A percentile compares a stretch with the other conserved stretches of the same genome.
These are phyloP conservation scores for Colletotrichum somersetense DNA, from an alignment of 2,329 filamentous ascomycete genomes.

Conservation along the genomic window DNA sequence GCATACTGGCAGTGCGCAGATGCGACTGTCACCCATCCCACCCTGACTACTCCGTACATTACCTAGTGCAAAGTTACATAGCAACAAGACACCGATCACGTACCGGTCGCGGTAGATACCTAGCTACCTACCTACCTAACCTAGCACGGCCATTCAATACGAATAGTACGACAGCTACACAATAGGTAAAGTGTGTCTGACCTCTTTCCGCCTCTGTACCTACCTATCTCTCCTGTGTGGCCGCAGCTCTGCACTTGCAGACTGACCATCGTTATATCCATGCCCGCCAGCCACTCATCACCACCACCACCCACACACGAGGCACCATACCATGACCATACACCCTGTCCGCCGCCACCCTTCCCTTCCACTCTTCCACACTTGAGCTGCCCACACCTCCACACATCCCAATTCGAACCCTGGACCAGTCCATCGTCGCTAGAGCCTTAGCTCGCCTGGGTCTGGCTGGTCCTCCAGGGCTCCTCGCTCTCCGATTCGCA, in stretches of 20 bases:
- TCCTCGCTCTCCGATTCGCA: slow-evolving; percentile 34
- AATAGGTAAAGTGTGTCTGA: neutral
- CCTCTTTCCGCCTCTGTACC: neutral
- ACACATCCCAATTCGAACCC: slow-evolving; percentile 15
- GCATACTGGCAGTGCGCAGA: slow-evolving; percentile 26
- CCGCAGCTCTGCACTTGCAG: neutral
- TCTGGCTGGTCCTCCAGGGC: slow-evolving; percentile 9
- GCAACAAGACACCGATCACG: neutral
- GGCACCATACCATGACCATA: neutral
- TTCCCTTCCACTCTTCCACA: neutral
- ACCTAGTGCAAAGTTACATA: neutral
- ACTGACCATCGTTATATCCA: too few relatives aligned
- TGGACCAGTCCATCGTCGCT: slow-evolving; percentile 19
- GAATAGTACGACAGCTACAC: too few relatives aligned
- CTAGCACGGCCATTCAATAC: neutral
- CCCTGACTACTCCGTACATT: neutral
- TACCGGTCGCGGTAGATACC: neutral
- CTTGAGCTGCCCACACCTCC: slow-evolving; percentile 3
- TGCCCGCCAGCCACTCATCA: too few relatives aligned
- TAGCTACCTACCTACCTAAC: neutral
- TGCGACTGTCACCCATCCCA: slow-evolving; percentile 22
- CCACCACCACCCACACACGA: too few relatives aligned
- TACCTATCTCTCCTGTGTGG: neutral
- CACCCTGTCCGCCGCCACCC: neutral
- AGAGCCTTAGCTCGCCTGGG: slow-evolving; percentile 24